A percentile compares a stretch with the other conserved stretches of the same genome.
phyloP scores from a whole-genome alignment of 2,329 filamentous ascomycete species.

The Cercospora janseana region DNA sequence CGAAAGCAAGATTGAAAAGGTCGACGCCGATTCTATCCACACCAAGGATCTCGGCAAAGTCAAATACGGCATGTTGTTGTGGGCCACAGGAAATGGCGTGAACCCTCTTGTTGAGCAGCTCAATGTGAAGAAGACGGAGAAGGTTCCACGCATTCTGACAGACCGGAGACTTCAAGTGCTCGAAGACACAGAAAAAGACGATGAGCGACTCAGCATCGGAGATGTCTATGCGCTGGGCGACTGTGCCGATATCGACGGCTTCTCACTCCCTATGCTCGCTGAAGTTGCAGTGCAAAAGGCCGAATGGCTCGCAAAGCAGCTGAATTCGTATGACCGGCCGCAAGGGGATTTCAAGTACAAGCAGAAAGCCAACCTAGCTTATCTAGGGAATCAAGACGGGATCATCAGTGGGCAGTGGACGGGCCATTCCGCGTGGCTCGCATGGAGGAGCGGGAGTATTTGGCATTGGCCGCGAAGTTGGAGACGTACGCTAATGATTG shows the following conservation, averaged over 20 bases:
- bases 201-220: conserved; percentile 31
- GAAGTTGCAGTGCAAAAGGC: conserved; percentile 44
- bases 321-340: conserved; percentile 28
- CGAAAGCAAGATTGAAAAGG: conserved; percentile 39
- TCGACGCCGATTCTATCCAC: conserved; percentile 38
- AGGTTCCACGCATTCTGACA: conserved; percentile 40
- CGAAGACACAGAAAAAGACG: conserved; percentile 14
- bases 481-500: conserved; percentile 36
- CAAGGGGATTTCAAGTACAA: conserved; percentile 32
- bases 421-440: conserved; percentile 45
- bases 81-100: conserved; percentile 42
- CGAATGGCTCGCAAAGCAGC: conserved; percentile 36
- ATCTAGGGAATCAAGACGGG: conserved; percentile 45
- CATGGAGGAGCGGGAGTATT: conserved; percentile 42
- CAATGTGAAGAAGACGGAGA: conserved; percentile 37
- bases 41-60: conserved; percentile 40
- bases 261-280: conserved; percentile 39
- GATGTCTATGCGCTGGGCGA: conserved; percentile 41
- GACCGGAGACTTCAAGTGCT: conserved; percentile 37
- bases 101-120: conserved; percentile 38
- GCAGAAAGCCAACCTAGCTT: conserved; percentile 42
- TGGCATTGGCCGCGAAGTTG: conserved; percentile 35
- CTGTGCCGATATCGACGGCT: conserved; percentile 42
- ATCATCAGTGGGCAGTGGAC: conserved; percentile 46
- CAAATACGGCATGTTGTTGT: conserved; percentile 41